These are phyloP conservation scores for Phytophthora aleatoria DNA, from an alignment of 352 stramenopile species.

Conservation along the genomic window DNA sequence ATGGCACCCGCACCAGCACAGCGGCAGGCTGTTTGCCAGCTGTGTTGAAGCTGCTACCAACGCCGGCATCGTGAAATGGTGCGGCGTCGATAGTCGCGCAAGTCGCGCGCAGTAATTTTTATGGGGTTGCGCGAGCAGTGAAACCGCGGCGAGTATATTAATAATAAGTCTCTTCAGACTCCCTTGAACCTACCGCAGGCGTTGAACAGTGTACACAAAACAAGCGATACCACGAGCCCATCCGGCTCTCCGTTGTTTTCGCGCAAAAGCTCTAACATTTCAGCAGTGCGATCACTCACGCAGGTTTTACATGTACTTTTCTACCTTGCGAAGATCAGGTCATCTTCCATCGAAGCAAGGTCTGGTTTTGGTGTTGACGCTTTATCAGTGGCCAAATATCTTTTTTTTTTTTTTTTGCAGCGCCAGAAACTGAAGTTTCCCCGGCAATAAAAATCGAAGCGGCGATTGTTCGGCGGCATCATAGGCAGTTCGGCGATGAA, in stretches of 20 bases:
- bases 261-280: conserved; percentile 14
- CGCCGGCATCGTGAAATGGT: neutral
- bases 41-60: conserved; percentile 17
- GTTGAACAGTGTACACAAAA: conserved; percentile 14
- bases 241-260: conserved; percentile 8
- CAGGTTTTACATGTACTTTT: neutral
- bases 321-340: too few species aligned
- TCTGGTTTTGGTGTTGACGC: neutral
- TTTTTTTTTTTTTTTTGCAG: neutral
- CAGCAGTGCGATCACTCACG: conserved; percentile 8
- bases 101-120: conserved; percentile 12
- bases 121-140: conserved; percentile 21
- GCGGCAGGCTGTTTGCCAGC: conserved; percentile 4
- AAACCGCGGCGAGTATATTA: conserved; percentile 4
- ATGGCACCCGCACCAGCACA: neutral
- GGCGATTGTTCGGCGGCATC: neutral
- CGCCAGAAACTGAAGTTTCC: conserved; percentile 19
- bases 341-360: neutral
- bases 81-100: conserved; percentile 19
- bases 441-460: conserved; percentile 15
- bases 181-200: conserved; percentile 21
- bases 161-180: too few species aligned
- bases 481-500: too few species aligned
- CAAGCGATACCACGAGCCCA: conserved; percentile 2
- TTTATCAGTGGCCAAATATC: neutral